Conservation (phyloP, 2,329 filamentous ascomycete species). For the Fusarium gaditjirri region DNA sequence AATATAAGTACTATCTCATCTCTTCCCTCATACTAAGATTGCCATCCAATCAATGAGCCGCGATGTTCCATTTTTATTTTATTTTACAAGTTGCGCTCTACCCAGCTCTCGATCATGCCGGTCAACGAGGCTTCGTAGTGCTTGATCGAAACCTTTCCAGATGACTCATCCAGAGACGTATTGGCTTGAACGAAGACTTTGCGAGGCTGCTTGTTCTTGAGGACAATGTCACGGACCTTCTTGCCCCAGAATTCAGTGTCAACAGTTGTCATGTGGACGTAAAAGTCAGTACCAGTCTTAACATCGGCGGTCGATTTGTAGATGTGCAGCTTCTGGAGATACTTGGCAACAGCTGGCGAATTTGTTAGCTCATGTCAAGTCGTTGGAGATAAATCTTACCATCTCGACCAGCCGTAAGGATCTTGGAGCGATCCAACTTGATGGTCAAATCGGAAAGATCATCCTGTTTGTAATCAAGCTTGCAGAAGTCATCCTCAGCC, state of each 20-base stretch:
- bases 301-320: conserved; percentile 93
- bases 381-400: conserved; percentile 50
- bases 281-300: conserved; percentile 79
- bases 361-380: conserved; percentile 37
- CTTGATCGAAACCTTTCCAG: conserved; percentile 78
- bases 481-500: conserved; percentile 88
- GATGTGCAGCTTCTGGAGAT: conserved; percentile 90
- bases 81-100: conserved; percentile 65
- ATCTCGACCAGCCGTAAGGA: conserved; percentile 81
- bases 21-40: conserved; percentile 34
- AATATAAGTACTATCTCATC: conserved; percentile 2
- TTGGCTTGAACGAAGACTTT: conserved; percentile 97
- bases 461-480: conserved; percentile 77
- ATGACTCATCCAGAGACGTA: conserved; percentile 75
- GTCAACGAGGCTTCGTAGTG: conserved; percentile 86
- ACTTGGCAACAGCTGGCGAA: conserved; percentile 76
- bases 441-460: conserved; percentile 86
- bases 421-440: conserved; percentile 85
- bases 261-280: conserved; percentile 84
- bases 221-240: conserved; percentile 79
- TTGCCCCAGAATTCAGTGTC: conserved; percentile 84
- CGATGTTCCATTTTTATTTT: conserved; percentile 3
- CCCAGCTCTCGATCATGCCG: conserved; percentile 87
- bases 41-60: background rate
- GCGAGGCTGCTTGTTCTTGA: conserved; percentile 81